Conservation (phyloP, 2,329 filamentous ascomycete genomes). For the Bipolaris sorokiniana region DNA sequence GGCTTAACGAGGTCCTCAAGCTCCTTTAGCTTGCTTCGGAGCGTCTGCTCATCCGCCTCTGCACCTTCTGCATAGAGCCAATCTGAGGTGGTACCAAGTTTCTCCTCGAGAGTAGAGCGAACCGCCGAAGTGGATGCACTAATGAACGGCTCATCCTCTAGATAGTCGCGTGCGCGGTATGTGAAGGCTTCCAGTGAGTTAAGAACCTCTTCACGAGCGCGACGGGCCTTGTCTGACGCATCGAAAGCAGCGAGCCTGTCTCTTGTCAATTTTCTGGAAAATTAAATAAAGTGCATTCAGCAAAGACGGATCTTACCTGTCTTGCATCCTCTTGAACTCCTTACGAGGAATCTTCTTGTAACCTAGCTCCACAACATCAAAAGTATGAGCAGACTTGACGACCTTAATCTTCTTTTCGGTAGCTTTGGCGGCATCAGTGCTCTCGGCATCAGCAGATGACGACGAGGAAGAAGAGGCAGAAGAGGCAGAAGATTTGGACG, state of each 20-base stretch:
- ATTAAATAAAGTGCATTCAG: background rate
- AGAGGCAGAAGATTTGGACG: conserved; percentile 47
- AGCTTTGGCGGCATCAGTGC: conserved; percentile 57
- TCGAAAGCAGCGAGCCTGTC: conserved; percentile 80
- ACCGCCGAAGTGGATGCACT: conserved; percentile 72
- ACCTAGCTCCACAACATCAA: conserved; percentile 54
- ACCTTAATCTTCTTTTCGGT: conserved; percentile 58
- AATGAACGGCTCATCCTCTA: conserved; percentile 78
- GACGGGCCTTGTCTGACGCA: conserved; percentile 77
- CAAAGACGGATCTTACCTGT: conserved; percentile 50
- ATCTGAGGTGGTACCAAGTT: conserved; percentile 73
- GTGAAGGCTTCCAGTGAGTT: conserved; percentile 95
- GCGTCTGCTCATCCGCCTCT: conserved; percentile 74
- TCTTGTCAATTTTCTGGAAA: conserved; percentile 19
- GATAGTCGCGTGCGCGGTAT: conserved; percentile 83
- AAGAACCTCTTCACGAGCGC: conserved; percentile 80
- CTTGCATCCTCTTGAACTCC: conserved; percentile 65
- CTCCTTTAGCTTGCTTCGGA: conserved; percentile 77
- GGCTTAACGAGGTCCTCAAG: conserved; percentile 80
- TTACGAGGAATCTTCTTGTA: conserved; percentile 65
- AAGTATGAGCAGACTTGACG: conserved; percentile 59
- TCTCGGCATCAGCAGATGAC: conserved; percentile 54
- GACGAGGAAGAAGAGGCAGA: conserved; percentile 53
- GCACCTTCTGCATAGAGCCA: conserved; percentile 90
- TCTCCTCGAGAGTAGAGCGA: conserved; percentile 69